Evolutionary conservation across 2,329 filamentous ascomycete species (phyloP).

Genomic region (Colletotrichum godetiae): DNA sequence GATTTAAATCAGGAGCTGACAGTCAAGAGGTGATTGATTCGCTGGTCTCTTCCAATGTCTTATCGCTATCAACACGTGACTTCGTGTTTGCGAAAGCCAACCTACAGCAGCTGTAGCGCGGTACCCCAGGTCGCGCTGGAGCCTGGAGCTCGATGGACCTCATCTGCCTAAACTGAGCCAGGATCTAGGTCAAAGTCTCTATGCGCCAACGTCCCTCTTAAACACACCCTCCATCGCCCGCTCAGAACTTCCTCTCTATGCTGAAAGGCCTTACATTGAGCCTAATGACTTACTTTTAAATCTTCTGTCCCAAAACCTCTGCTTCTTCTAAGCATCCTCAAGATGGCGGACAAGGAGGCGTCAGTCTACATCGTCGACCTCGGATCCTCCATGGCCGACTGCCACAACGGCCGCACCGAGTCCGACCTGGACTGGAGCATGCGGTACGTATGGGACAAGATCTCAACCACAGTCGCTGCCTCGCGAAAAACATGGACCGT

Average conservation of each 20-base stretch:
- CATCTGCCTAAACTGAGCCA: slow-evolving; percentile 33
- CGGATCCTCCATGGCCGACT: slow-evolving; percentile 83
- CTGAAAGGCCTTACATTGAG: background rate
- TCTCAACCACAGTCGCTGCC: slow-evolving; percentile 75
- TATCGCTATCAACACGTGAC: slow-evolving; percentile 36
- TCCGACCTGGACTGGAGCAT: slow-evolving; percentile 90
- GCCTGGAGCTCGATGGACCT: slow-evolving; percentile 32
- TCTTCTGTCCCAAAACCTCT: background rate
- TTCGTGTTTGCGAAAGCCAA: slow-evolving; percentile 13
- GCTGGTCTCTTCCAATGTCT: background rate
- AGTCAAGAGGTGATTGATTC: background rate
- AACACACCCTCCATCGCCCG: background rate
- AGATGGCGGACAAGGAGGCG: slow-evolving; percentile 93
- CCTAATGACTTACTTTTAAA: background rate
- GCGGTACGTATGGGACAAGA: slow-evolving; percentile 94
- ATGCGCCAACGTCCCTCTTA: slow-evolving; percentile 16
- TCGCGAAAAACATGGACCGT: slow-evolving; percentile 76
- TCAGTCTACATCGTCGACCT: slow-evolving; percentile 93
- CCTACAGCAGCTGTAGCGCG: slow-evolving; percentile 8
- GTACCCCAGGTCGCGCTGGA: slow-evolving; percentile 20
- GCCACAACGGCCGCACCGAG: slow-evolving; percentile 75
- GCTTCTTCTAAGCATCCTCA: slow-evolving; percentile 15
- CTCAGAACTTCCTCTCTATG: background rate
- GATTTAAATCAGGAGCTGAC: background rate
- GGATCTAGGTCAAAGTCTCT: slow-evolving; percentile 10